A percentile compares a stretch with the other conserved stretches of the same genome.
Conservation (phyloP, 2,329 filamentous ascomycete genomes). For the Colletotrichum siamense region DNA sequence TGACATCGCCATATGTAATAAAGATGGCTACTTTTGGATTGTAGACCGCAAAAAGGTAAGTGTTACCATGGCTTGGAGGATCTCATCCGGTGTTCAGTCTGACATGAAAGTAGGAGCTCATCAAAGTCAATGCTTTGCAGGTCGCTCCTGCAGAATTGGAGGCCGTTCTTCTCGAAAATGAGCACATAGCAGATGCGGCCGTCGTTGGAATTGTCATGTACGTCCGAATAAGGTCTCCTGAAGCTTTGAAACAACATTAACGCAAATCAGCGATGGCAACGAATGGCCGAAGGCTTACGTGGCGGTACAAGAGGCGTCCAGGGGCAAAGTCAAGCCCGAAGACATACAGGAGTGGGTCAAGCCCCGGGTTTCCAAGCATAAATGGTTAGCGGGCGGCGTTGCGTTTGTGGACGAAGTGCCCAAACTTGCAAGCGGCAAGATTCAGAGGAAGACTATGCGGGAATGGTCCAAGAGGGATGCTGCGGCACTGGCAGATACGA, state of each 20-base stretch:
- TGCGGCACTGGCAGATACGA: conserved; percentile 26
- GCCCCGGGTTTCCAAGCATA: conserved; percentile 55
- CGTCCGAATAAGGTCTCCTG: conserved; percentile 20
- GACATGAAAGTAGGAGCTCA: conserved; percentile 51
- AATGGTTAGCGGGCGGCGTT: conserved; percentile 55
- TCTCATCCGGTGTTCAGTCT: neutral
- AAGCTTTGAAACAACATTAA: neutral
- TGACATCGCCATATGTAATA: conserved; percentile 56
- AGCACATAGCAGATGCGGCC: conserved; percentile 59
- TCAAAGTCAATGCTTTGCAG: conserved; percentile 64
- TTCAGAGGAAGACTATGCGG: conserved; percentile 59
- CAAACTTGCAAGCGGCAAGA: conserved; percentile 63
- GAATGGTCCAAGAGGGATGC: conserved; percentile 63
- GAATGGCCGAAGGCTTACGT: conserved; percentile 62
- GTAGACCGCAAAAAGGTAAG: conserved; percentile 53
- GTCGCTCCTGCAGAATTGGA: conserved; percentile 66
- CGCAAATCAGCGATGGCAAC: conserved; percentile 41
- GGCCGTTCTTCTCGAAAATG: conserved; percentile 54
- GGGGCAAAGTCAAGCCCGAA: conserved; percentile 48
- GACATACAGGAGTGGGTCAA: conserved; percentile 58
- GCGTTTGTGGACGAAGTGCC: conserved; percentile 62
- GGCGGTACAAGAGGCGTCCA: conserved; percentile 50
- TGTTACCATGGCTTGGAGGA: neutral
- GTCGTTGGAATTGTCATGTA: conserved; percentile 58
- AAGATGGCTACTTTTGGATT: conserved; percentile 51